A percentile compares a stretch with the other conserved stretches of the same genome.
phyloP scores from a whole-genome alignment of 371 early-diverging fungal species.

The Umbelopsis sp. region DNA sequence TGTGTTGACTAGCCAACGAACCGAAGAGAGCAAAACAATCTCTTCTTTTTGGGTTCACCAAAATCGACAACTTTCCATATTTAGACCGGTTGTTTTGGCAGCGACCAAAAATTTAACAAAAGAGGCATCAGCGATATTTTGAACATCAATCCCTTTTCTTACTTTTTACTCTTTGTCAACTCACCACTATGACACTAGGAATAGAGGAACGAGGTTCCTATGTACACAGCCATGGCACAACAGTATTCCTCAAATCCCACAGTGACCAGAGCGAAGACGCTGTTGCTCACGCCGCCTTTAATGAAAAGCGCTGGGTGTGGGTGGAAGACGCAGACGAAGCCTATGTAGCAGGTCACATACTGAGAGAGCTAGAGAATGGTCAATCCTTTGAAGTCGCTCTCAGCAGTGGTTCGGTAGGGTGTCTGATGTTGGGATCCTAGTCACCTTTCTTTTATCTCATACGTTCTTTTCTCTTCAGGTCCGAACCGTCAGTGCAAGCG shows the following conservation, averaged over 20 bases:
- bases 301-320: slow-evolving; percentile 96
- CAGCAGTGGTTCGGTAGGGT: slow-evolving; percentile 70
- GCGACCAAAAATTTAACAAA: slow-evolving; percentile 18
- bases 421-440: neutral
- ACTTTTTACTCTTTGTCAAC: neutral
- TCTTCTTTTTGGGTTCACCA: neutral
- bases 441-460: neutral
- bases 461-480: slow-evolving; percentile 42
- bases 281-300: slow-evolving; percentile 76
- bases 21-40: neutral
- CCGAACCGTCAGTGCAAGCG: slow-evolving; percentile 67
- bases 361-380: slow-evolving; percentile 64
- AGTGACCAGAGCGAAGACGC: slow-evolving; percentile 63
- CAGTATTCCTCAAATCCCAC: slow-evolving; percentile 41
- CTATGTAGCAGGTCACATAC: slow-evolving; percentile 85
- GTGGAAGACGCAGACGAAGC: slow-evolving; percentile 90
- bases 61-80: slow-evolving; percentile 8
- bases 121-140: slow-evolving; percentile 16
- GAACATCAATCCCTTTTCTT: slow-evolving; percentile 7
- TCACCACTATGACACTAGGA: slow-evolving; percentile 3
- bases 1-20: too few species aligned
- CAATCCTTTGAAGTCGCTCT: slow-evolving; percentile 74
- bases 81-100: slow-evolving; percentile 18
- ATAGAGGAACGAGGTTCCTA: slow-evolving; percentile 40
- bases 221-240: slow-evolving; percentile 53